Conservation (phyloP, 352 stramenopile species). For the Globisporangium megalacanthum region DNA sequence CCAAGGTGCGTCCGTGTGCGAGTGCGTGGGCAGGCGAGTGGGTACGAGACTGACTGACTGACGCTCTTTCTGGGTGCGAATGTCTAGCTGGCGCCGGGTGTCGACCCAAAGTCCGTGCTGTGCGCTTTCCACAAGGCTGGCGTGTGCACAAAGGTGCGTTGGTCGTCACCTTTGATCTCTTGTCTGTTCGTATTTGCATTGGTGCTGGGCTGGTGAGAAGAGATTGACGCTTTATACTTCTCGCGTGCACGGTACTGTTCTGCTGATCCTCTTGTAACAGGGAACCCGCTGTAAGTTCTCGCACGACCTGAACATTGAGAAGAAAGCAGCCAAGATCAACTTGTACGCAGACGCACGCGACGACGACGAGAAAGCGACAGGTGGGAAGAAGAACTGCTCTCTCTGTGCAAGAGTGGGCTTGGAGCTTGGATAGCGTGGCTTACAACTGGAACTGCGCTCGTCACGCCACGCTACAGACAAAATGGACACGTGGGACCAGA, state of each 20-base stretch:
- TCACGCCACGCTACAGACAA: slow-evolving; percentile 28
- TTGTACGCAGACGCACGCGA: slow-evolving; percentile 82
- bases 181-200: background rate
- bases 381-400: slow-evolving; percentile 7
- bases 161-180: background rate
- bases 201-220: background rate
- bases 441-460: background rate
- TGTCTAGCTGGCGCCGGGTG: slow-evolving; percentile 71
- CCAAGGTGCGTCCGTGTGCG: slow-evolving; percentile 39
- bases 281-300: slow-evolving; percentile 87
- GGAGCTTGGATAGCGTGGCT: background rate
- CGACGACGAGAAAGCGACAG: slow-evolving; percentile 54
- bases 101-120: slow-evolving; percentile 85
- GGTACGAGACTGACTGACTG: background rate
- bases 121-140: slow-evolving; percentile 89
- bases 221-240: slow-evolving; percentile 1
- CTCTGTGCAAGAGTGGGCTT: background rate
- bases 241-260: background rate
- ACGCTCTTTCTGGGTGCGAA: slow-evolving; percentile 2
- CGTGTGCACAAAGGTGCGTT: slow-evolving; percentile 74
- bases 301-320: slow-evolving; percentile 84
- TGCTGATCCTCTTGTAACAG: slow-evolving; percentile 16
- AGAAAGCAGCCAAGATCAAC: slow-evolving; percentile 87
- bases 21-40: background rate
- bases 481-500: slow-evolving; percentile 86